phyloP scores from a whole-genome alignment of 2,329 filamentous ascomycete species.

The Aspergillus ibericus region DNA sequence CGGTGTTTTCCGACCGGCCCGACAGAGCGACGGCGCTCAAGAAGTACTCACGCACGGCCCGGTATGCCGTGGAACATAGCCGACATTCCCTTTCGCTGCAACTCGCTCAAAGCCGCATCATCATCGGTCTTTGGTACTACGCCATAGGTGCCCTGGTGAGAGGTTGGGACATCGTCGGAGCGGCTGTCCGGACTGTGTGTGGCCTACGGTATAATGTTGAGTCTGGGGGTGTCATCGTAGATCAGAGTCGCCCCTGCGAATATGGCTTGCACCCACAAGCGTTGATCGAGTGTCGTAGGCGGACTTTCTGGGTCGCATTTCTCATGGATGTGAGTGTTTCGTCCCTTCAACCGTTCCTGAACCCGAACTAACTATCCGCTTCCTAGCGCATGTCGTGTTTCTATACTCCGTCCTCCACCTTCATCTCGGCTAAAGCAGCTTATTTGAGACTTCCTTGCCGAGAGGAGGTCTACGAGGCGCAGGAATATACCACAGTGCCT shows the following conservation, averaged over 20 bases:
- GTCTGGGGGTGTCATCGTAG: constrained; percentile 48
- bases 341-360: constrained; percentile 14
- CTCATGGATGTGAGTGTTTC: constrained; percentile 60
- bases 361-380: constrained; percentile 15
- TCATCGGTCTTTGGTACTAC: constrained; percentile 67
- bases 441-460: constrained; percentile 67
- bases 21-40: constrained; percentile 49
- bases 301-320: constrained; percentile 72
- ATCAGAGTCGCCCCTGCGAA: constrained; percentile 50
- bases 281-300: constrained; percentile 65
- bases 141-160: constrained; percentile 60
- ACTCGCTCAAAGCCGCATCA: constrained; percentile 65
- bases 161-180: constrained; percentile 64
- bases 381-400: constrained; percentile 59
- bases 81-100: constrained; percentile 60
- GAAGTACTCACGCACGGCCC: constrained; percentile 56
- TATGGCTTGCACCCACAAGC: constrained; percentile 59
- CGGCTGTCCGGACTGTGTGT: constrained; percentile 60
- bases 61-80: constrained; percentile 56
- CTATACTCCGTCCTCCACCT: constrained; percentile 54
- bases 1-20: constrained; percentile 52
- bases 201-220: constrained; percentile 66
- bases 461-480: constrained; percentile 61
- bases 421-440: constrained; percentile 64
- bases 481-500: constrained; percentile 58